These are phyloP conservation scores for Coniella vitis DNA, from an alignment of 2,329 filamentous ascomycete genomes.

Conservation along the genomic window DNA sequence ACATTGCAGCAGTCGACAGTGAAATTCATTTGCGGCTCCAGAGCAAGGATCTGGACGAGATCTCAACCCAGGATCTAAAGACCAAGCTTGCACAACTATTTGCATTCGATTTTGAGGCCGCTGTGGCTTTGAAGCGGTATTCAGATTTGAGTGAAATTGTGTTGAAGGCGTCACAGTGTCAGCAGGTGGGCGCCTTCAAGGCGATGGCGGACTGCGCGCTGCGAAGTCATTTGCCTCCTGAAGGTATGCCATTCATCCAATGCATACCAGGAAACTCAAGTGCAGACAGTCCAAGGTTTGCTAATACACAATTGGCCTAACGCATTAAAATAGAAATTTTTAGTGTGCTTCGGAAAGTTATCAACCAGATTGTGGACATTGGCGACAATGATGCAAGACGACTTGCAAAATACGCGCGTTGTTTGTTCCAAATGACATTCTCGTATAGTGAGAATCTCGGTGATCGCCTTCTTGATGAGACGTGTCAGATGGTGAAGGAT, in stretches of 20 bases:
- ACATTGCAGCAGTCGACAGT: constrained; percentile 52
- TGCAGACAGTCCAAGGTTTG: background rate
- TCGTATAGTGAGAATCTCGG: constrained; percentile 48
- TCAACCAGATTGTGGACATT: constrained; percentile 59
- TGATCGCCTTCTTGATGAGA: constrained; percentile 58
- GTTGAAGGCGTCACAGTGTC: constrained; percentile 37
- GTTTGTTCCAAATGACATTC: constrained; percentile 64
- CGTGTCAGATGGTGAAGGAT: constrained; percentile 44
- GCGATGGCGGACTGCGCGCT: constrained; percentile 61
- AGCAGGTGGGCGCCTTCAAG: constrained; percentile 44
- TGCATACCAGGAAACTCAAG: background rate
- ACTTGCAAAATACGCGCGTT: constrained; percentile 71
- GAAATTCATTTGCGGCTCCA: constrained; percentile 33
- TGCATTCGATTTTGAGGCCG: constrained; percentile 74
- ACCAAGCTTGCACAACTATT: constrained; percentile 60
- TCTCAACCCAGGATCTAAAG: constrained; percentile 44
- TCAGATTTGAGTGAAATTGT: constrained; percentile 57
- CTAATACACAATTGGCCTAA: background rate
- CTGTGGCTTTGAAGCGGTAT: constrained; percentile 60
- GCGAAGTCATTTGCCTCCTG: constrained; percentile 41
- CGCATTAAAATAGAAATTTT: constrained; percentile 36
- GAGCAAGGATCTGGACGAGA: constrained; percentile 33
- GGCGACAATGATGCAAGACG: constrained; percentile 49
- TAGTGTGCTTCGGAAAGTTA: constrained; percentile 55
- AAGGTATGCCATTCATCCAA: constrained; percentile 37